phyloP scores from a whole-genome alignment of 129 eudicot species.

The Escallonia rubra region DNA sequence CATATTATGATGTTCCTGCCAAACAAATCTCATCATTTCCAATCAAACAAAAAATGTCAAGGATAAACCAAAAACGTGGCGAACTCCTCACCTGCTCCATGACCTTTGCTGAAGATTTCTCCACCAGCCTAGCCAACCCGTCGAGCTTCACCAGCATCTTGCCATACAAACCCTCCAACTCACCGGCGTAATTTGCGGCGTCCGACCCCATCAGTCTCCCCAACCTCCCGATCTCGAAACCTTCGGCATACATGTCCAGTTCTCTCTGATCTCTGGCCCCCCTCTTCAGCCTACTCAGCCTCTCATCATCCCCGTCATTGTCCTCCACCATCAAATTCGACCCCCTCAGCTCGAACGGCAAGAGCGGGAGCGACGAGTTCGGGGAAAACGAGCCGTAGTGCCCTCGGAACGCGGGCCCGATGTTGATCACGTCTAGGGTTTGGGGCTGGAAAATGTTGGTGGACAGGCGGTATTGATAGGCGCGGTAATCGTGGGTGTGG shows the following conservation, averaged over 20 bases:
- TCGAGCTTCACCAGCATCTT: constrained; percentile 73
- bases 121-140: constrained; percentile 58
- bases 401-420: constrained; percentile 80
- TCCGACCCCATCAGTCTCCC: constrained; percentile 47
- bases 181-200: constrained; percentile 45
- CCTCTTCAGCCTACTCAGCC: constrained; percentile 2
- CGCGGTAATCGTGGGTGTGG: constrained; percentile 79
- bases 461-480: constrained; percentile 38
- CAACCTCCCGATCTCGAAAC: constrained; percentile 59
- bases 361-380: constrained; percentile 44
- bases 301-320: constrained; percentile 17
- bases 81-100: constrained; percentile 59
- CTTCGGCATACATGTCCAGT: constrained; percentile 45
- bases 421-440: constrained; percentile 53
- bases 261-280: constrained; percentile 37
- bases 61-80: not conserved
- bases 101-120: constrained; percentile 64
- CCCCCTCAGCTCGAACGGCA: constrained; percentile 38
- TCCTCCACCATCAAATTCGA: constrained; percentile 58
- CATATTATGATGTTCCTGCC: constrained; percentile 70
- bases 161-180: constrained; percentile 76
- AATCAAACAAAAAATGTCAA: not conserved
- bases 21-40: not conserved
- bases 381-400: constrained; percentile 65
- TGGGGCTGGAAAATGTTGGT: constrained; percentile 41